Evolutionary conservation across 306 rosid genomes (phyloP).

Genomic region (Gastrolobium bilobum): DNA sequence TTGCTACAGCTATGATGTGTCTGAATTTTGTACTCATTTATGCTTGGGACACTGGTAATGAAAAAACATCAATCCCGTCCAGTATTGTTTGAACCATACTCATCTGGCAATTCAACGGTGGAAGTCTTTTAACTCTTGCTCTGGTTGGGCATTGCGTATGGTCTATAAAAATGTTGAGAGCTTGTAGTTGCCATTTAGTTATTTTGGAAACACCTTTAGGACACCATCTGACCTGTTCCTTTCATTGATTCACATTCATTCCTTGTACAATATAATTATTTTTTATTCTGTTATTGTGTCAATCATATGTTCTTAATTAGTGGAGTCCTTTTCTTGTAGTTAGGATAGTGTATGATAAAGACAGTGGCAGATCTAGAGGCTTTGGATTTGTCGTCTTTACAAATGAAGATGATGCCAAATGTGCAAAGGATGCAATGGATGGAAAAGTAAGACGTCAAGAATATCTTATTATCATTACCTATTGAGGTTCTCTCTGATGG

Average conservation of each 20-base stretch:
- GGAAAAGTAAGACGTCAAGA: slow-evolving; percentile 71
- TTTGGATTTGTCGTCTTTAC: slow-evolving; percentile 85
- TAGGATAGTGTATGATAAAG: slow-evolving; percentile 82
- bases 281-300: slow-evolving; percentile 27
- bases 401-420: slow-evolving; percentile 69
- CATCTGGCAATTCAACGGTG: not conserved
- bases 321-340: slow-evolving; percentile 51
- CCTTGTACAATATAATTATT: not conserved
- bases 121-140: not conserved
- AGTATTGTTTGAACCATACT: slow-evolving; percentile 3
- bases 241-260: not conserved
- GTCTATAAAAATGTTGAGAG: not conserved
- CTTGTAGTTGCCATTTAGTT: not conserved
- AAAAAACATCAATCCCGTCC: not conserved
- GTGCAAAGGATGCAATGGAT: slow-evolving; percentile 94
- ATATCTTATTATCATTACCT: not conserved
- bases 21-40: not conserved
- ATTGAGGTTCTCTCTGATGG: slow-evolving; percentile 32
- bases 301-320: slow-evolving; percentile 25
- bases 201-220: not conserved
- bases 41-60: not conserved
- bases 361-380: slow-evolving; percentile 90
- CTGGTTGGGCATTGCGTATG: not conserved
- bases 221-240: slow-evolving; percentile 20
- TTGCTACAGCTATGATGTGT: slow-evolving; percentile 6